Conservation (phyloP, 2,329 filamentous ascomycete genomes). For the Xylariaceae sp. region DNA sequence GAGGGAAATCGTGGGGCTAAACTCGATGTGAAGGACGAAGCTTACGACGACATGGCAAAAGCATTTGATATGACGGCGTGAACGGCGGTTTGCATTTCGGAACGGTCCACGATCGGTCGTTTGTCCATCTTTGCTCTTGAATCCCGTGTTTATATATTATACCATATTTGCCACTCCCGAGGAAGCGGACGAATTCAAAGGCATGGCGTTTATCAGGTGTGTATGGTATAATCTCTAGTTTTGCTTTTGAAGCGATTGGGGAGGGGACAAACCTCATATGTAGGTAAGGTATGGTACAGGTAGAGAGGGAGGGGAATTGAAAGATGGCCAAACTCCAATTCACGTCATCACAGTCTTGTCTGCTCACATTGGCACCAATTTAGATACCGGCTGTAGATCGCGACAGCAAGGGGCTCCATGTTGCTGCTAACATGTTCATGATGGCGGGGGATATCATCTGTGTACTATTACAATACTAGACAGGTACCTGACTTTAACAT, state of each 20-base stretch:
- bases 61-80: constrained; percentile 6
- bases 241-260: not conserved
- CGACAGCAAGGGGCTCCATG: not conserved
- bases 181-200: not conserved
- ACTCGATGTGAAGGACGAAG: not conserved
- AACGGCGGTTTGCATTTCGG: not conserved
- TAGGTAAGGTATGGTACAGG: not conserved
- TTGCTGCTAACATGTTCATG: not conserved
- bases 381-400: not conserved
- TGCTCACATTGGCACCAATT: not conserved
- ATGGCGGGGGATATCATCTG: not conserved
- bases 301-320: not conserved
- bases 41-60: constrained; percentile 7
- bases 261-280: not conserved
- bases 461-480: not conserved
- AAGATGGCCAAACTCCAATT: not conserved
- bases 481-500: not conserved
- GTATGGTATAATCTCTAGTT: not conserved
- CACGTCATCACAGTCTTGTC: not conserved
- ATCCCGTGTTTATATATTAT: not conserved
- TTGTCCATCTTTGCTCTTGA: not conserved
- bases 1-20: not conserved
- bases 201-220: constrained; percentile 5
- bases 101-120: not conserved
- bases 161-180: not conserved